Conservation (phyloP, 352 stramenopile genomes). For the Phytophthora palmivora region DNA sequence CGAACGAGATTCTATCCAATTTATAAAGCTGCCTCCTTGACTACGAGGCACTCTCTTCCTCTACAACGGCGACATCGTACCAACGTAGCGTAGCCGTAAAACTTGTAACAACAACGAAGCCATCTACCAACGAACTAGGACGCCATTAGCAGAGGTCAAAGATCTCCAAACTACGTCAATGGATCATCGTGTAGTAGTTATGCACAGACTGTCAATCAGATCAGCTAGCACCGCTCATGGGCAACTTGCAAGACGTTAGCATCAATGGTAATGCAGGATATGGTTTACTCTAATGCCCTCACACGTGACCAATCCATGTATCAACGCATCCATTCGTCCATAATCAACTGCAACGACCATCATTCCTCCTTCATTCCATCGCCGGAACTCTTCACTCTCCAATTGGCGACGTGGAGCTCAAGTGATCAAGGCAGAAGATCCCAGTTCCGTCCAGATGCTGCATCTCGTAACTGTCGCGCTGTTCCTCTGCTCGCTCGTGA, state of each 20-base stretch:
- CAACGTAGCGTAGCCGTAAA: conserved; percentile 1
- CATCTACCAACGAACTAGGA: conserved; percentile 14
- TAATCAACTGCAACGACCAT: conserved; percentile 20
- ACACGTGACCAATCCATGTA: too few species aligned
- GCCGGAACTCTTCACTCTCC: conserved; percentile 10
- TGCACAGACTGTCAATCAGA: too few species aligned
- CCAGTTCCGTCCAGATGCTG: conserved; percentile 14
- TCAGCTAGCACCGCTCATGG: too few species aligned
- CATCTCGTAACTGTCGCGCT: conserved; percentile 8
- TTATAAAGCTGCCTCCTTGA: conserved; percentile 28
- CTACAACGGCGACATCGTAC: conserved; percentile 7
- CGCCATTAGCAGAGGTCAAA: too few species aligned
- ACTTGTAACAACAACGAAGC: conserved; percentile 18
- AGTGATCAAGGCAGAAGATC: background rate
- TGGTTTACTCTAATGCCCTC: too few species aligned
- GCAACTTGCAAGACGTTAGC: too few species aligned
- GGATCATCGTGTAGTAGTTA: too few species aligned
- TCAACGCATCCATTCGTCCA: too few species aligned
- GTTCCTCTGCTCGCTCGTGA: conserved; percentile 5
- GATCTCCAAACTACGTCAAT: too few species aligned
- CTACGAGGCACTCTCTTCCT: conserved; percentile 8
- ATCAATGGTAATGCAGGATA: too few species aligned
- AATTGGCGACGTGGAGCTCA: conserved; percentile 22
- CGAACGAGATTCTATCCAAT: conserved; percentile 14
- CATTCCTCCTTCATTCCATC: conserved; percentile 1